Percentiles rank a stretch among this genome's conserved stretches.
phyloP scores from a whole-genome alignment of 257 asterid species.

The Lycium ferocissimum region DNA sequence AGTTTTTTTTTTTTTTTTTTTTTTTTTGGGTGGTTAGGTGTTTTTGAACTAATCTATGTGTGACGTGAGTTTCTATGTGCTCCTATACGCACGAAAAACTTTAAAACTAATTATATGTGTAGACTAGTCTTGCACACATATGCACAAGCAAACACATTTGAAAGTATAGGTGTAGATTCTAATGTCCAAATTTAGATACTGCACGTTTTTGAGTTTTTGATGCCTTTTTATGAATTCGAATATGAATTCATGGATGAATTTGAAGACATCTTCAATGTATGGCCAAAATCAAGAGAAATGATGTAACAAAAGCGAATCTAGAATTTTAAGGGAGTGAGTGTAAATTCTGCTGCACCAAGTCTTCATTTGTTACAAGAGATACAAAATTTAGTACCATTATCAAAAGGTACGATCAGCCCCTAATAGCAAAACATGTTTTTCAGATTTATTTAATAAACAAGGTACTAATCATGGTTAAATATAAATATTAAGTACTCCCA shows the following conservation, averaged over 20 bases:
- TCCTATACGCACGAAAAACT: neutral
- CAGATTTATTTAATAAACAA: too few relatives aligned
- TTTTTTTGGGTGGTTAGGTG: neutral
- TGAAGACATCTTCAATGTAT: neutral
- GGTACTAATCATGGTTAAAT: too few relatives aligned
- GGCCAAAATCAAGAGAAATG: neutral
- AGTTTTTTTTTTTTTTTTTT: neutral
- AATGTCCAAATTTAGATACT: neutral
- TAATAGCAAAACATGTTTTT: too few relatives aligned
- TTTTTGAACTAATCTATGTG: neutral
- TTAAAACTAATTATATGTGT: neutral
- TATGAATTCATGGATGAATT: constrained; percentile 2
- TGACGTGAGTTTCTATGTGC: neutral
- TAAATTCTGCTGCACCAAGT: neutral
- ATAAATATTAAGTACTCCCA: too few relatives aligned
- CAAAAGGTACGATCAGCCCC: too few relatives aligned
- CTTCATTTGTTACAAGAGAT: neutral
- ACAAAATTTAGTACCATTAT: too few relatives aligned
- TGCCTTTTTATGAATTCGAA: neutral
- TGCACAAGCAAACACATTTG: too few relatives aligned
- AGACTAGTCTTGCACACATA: too few relatives aligned
- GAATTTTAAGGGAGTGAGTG: neutral
- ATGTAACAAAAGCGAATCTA: neutral
- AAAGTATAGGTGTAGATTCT: too few relatives aligned
- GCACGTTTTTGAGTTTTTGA: neutral